Evolutionary conservation across 495 filamentous ascomycete species (phyloP).

Genomic region (Xylaria nigripes): DNA sequence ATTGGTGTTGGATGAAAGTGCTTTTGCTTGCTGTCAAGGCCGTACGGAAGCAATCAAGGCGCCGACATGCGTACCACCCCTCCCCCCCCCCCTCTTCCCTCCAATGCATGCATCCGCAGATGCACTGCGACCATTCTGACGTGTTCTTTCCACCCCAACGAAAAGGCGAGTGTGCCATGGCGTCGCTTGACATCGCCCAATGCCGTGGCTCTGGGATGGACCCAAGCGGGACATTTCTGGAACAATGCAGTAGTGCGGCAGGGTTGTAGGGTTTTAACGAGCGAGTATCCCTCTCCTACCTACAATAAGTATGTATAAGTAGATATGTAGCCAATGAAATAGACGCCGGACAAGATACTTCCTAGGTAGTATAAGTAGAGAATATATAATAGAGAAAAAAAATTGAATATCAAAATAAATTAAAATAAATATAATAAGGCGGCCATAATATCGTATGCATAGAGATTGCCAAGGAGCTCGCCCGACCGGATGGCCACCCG

Average conservation of each 20-base stretch:
- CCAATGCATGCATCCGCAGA: slow-evolving; percentile 4
- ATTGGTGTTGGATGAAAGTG: background rate
- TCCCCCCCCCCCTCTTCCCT: background rate
- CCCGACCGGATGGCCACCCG: too few species aligned
- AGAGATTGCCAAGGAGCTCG: too few species aligned
- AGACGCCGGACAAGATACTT: background rate
- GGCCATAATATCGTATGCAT: too few species aligned
- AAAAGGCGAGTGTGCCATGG: slow-evolving; percentile 4
- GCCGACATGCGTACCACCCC: background rate
- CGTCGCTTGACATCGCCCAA: slow-evolving; percentile 9
- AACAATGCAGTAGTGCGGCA: background rate
- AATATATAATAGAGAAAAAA: too few species aligned
- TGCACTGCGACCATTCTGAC: slow-evolving; percentile 13
- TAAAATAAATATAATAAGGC: too few species aligned
- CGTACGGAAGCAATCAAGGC: background rate
- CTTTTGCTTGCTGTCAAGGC: background rate
- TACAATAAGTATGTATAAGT: too few species aligned
- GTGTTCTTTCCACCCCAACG: slow-evolving; percentile 7
- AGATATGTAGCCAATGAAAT: too few species aligned
- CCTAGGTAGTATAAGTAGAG: too few species aligned
- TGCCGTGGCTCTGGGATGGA: slow-evolving; percentile 11
- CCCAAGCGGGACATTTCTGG: slow-evolving; percentile 1
- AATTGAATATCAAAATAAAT: too few species aligned
- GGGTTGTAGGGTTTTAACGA: slow-evolving; percentile 1
- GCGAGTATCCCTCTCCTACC: slow-evolving; percentile 2